Evolutionary conservation across 148 eudicot genomes (phyloP).

Genomic region (Diospyros kaki): DNA sequence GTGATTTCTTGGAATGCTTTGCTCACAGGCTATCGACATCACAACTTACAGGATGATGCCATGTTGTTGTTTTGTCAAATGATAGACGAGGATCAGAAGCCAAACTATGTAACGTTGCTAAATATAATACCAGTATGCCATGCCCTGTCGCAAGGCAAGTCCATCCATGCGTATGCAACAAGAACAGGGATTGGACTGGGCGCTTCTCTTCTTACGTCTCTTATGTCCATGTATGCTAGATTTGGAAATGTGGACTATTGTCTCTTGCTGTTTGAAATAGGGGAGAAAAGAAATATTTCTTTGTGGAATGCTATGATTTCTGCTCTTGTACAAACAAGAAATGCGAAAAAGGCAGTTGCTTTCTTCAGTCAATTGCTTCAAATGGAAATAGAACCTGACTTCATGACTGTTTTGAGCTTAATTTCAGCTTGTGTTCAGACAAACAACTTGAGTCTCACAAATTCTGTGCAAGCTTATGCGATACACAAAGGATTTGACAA

Average conservation of each 20-base stretch:
- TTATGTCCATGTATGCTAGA: slow-evolving; percentile 62
- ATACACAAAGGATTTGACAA: slow-evolving; percentile 41
- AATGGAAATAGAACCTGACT: slow-evolving; percentile 35
- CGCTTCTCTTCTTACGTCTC: slow-evolving; percentile 59
- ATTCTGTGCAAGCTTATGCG: slow-evolving; percentile 32
- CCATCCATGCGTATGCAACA: slow-evolving; percentile 47
- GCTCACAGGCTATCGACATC: slow-evolving; percentile 42
- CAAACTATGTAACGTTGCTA: slow-evolving; percentile 52
- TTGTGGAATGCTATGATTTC: slow-evolving; percentile 67
- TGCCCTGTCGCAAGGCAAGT: slow-evolving; percentile 42
- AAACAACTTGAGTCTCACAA: slow-evolving; percentile 25
- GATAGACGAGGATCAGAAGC: slow-evolving; percentile 32
- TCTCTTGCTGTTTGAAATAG: slow-evolving; percentile 37
- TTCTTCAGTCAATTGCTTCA: slow-evolving; percentile 38
- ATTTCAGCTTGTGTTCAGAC: slow-evolving; percentile 42
- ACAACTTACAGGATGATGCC: slow-evolving; percentile 25
- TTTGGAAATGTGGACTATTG: slow-evolving; percentile 37
- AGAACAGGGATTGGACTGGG: slow-evolving; percentile 25
- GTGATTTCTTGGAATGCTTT: slow-evolving; percentile 68
- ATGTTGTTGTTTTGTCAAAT: slow-evolving; percentile 33
- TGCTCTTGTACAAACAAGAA: slow-evolving; percentile 31
- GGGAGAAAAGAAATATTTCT: slow-evolving; percentile 37
- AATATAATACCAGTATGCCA: slow-evolving; percentile 42
- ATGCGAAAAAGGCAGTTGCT: slow-evolving; percentile 24
- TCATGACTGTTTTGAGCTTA: slow-evolving; percentile 47